Conservation (phyloP, 352 stramenopile genomes). For the Phytophthora foliorum region DNA sequence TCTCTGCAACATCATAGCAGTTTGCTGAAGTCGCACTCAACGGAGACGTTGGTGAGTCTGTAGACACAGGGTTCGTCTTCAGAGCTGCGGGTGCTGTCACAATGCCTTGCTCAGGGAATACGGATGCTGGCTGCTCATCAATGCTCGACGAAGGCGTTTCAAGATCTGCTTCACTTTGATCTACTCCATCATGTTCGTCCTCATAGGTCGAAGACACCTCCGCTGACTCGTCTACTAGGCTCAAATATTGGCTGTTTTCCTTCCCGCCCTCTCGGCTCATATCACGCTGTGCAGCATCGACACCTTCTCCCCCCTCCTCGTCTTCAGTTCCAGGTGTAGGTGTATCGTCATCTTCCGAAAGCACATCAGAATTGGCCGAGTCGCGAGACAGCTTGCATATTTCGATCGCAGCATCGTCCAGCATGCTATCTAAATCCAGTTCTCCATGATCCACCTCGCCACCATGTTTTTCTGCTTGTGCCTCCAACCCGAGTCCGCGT, state of each 20-base stretch:
- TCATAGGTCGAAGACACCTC: conserved; percentile 1
- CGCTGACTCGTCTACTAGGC: conserved; percentile 16
- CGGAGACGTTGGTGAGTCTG: conserved; percentile 14
- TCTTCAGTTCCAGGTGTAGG: conserved; percentile 20
- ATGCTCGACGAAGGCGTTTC: background rate
- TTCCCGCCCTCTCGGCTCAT: background rate
- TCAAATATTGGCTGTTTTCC: conserved; percentile 17
- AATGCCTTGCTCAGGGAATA: conserved; percentile 1
- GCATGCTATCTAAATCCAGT: conserved; percentile 31
- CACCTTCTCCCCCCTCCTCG: conserved; percentile 1
- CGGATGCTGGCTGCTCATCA: too few species aligned
- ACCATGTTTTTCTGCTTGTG: background rate
- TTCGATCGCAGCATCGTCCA: conserved; percentile 35
- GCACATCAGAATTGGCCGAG: conserved; percentile 33
- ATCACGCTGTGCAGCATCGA: background rate
- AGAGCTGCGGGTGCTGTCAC: background rate
- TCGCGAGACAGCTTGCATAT: conserved; percentile 28
- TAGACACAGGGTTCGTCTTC: background rate
- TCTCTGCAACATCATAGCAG: conserved; percentile 33
- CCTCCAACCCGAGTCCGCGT: background rate
- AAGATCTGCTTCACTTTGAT: background rate
- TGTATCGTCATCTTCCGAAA: conserved; percentile 44
- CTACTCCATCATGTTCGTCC: conserved; percentile 2
- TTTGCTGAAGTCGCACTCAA: conserved; percentile 10
- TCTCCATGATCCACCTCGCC: conserved; percentile 2